phyloP scores from a whole-genome alignment of 805 yeast species.

The Candida hispaniensis region DNA sequence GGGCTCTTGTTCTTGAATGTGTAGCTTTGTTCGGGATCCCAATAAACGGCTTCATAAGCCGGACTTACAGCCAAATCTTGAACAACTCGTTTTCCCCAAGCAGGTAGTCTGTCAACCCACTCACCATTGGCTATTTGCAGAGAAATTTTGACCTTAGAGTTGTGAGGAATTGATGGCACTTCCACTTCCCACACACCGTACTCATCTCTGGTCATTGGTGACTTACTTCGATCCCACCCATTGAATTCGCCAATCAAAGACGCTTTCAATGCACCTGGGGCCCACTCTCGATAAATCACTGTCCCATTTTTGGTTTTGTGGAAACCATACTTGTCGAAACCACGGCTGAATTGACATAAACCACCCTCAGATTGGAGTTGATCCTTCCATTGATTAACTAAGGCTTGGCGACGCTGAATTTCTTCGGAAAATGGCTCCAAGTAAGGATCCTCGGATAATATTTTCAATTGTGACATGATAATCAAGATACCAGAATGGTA shows the following conservation, averaged over 20 bases:
- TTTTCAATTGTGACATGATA: too few relatives aligned
- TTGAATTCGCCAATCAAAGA: conserved; percentile 89
- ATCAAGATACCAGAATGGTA: too few relatives aligned
- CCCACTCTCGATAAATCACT: conserved; percentile 69
- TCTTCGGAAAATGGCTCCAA: conserved; percentile 65
- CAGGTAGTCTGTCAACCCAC: conserved; percentile 69
- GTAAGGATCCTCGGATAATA: conserved; percentile 77
- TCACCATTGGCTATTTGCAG: conserved; percentile 59
- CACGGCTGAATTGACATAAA: conserved; percentile 57
- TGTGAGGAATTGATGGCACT: conserved; percentile 72
- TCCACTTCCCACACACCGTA: conserved; percentile 61
- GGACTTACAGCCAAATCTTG: conserved; percentile 39
- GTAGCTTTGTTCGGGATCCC: conserved; percentile 69
- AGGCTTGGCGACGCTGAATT: conserved; percentile 53
- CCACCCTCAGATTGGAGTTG: conserved; percentile 55
- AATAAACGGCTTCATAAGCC: conserved; percentile 75
- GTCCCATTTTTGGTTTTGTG: conserved; percentile 48
- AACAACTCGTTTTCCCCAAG: conserved; percentile 80
- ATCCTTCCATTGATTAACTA: conserved; percentile 54
- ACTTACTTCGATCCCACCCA: conserved; percentile 54
- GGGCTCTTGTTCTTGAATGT: conserved; percentile 60
- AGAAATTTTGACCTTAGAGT: conserved; percentile 57
- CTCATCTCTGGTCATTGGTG: conserved; percentile 45
- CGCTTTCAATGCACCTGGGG: conserved; percentile 74
- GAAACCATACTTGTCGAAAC: conserved; percentile 69